Evolutionary conservation across 176 grass and related monocot species (phyloP), one percentile per base, ranked within the genome.

Genomic region (Triticum dicoccoides): DNA sequence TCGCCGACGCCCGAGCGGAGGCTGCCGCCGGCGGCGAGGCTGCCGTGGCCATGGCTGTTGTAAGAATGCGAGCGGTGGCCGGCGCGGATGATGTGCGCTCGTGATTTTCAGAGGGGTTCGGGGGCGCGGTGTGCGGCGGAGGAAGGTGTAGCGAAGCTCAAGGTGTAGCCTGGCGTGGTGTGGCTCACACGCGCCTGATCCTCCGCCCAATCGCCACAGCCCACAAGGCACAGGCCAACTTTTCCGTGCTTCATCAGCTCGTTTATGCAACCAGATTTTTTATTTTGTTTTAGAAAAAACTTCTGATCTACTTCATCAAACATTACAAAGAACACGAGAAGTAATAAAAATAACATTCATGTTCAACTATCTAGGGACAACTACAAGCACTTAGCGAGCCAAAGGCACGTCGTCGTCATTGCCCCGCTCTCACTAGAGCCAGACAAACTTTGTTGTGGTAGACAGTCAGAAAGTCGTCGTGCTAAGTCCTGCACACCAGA

Each of bases 111-210:
- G 69, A 32, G 79, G 3, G 39, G 24, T 9, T 39, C 12, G 1
- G 17, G 51, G 41, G 42, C 11, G 29, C 30, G 52, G 77, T 70
- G 82, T 82, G 83, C 52, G 90, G 78, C 83, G 79, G 44, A 75
- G 70, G 56, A 58, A 17, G 23, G 49, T 1, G 65, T 13, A 78
- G 86, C 71, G 24, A 25, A 25, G 24, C 24, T 25, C 24, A 58
- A 17, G 23, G 49, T 1, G 65, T 13, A 78, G 86, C 71, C 51
- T 92, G 86, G 90, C 73, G 72, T 69, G 20, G 83, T 75, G 83
- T 81, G 66, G 79, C 90, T 89, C 90, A 89, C 87, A 89, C 83
- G 90, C 59, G 83, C 74, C 90, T 89, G 87, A 86, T 92, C 90
- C 68, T n/a, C 2, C 24, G 59, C 66, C 84, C 79, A 86, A 83